Evolutionary conservation across 345 rosid genomes (phyloP).

Genomic region (Salix viminalis): DNA sequence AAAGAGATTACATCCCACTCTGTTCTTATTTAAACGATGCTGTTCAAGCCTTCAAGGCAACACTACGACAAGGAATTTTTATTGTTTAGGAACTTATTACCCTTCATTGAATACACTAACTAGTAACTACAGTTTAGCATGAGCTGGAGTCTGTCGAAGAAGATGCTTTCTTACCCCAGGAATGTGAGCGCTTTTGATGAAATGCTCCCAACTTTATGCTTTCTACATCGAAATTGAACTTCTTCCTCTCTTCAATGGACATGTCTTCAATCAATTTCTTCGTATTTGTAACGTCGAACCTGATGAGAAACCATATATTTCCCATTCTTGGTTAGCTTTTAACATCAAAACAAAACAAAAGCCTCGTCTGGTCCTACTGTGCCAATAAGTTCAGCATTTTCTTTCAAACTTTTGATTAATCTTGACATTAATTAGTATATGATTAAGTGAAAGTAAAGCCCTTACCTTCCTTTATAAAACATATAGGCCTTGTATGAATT

Average conservation of each 20-base stretch:
- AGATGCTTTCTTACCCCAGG: slow-evolving; percentile 13
- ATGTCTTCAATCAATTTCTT: slow-evolving; percentile 22
- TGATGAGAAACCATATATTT: not conserved
- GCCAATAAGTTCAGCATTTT: too few species aligned
- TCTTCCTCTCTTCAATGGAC: slow-evolving; percentile 32
- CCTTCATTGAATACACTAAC: too few species aligned
- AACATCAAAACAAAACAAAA: not conserved
- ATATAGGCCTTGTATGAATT: slow-evolving; percentile 11
- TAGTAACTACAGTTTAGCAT: not conserved
- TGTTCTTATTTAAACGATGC: too few species aligned
- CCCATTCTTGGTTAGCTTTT: not conserved
- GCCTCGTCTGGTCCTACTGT: not conserved
- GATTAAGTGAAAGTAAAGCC: not conserved
- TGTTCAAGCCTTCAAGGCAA: too few species aligned
- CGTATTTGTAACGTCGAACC: slow-evolving; percentile 34
- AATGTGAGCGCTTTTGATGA: slow-evolving; percentile 31
- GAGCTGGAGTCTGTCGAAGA: not conserved
- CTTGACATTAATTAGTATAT: not conserved
- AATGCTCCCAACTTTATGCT: slow-evolving; percentile 39
- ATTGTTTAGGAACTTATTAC: not conserved
- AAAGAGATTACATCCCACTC: too few species aligned
- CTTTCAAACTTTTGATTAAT: too few species aligned
- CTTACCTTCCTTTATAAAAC: slow-evolving; percentile 18
- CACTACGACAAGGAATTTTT: too few species aligned
- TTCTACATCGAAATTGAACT: slow-evolving; percentile 25